Evolutionary conservation across 163 green algal genomes (phyloP), one percentile per base, ranked within the genome.

Genomic region (Coccomyxa subellipsoidea): DNA sequence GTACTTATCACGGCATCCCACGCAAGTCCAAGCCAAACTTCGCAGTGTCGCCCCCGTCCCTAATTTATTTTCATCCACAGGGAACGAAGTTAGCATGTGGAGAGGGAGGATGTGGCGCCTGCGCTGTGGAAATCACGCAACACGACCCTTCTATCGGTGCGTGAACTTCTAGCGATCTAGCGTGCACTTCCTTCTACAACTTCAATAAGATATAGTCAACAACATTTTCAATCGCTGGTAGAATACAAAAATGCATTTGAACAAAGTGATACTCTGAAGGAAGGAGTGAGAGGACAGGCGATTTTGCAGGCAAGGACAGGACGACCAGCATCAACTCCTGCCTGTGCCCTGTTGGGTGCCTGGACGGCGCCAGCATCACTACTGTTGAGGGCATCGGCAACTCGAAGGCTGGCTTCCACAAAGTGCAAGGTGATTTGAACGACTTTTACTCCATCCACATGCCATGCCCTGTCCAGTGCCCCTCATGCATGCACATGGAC

Each of bases 61-160:
- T n/a, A n/a, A n/a, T n/a, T n/a, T n/a, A n/a, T n/a, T 23, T 27
- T 23, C 1, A 59, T 8, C 23, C 3, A 66, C 84, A 88, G 84
- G 84, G 84, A 10, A 82, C 81, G 12, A 93, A 94, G 76, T 39
- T 93, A 5, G 83, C 66, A 0, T 95, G 92, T 73, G 90, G 87
- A 8, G 88, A 93, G 76, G 92, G 92, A 40, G 90, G 88, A 7
- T 95, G 92, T 71, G 92, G 92, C 0, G 85, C 89, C 0, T 95
- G 92, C 75, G 71, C 90, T 1, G 90, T 95, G 31, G 72, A 90
- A 0, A 66, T 88, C 4, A 32, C 59, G 34, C 31, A 70, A 21
- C 25, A 76, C 2, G 71, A 89, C 53, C 53, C 84, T 36, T 73
- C 25, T 2, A 87, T 77, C 84, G 81, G 88, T 73, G n/a, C 66